Percentiles rank a stretch among this genome's conserved stretches.
phyloP scores from a whole-genome alignment of 495 filamentous ascomycete genomes.

The Apiosordaria backusii region DNA sequence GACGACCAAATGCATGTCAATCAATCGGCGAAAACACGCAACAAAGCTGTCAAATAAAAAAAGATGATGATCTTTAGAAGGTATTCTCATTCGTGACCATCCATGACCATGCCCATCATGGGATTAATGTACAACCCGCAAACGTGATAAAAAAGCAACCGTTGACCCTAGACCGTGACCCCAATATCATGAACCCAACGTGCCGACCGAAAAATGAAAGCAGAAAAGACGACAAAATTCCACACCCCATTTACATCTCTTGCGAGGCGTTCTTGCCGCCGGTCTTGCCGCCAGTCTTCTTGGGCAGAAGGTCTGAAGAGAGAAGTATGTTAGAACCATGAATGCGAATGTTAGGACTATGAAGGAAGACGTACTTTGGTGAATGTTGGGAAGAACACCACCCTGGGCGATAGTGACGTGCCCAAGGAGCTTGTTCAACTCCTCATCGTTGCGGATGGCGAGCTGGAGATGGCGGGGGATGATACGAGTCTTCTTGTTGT shows the following conservation, averaged over 20 bases:
- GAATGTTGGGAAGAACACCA: constrained; percentile 98
- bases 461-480: constrained; percentile 99
- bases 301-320: constrained; percentile 81
- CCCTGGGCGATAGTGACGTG: constrained; percentile 99
- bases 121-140: constrained; percentile 92
- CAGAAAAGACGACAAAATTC: constrained; percentile 57
- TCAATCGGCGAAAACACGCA: no score
- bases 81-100: constrained; percentile 58
- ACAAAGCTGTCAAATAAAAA: neutral
- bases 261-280: constrained; percentile 87
- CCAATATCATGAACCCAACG: constrained; percentile 74
- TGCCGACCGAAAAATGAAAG: constrained; percentile 58
- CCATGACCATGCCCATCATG: constrained; percentile 62
- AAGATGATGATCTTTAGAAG: constrained; percentile 32
- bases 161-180: constrained; percentile 80
- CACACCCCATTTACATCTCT: constrained; percentile 67
- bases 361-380: constrained; percentile 74
- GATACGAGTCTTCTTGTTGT: constrained; percentile 99
- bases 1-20: no score
- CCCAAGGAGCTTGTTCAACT: constrained; percentile 98
- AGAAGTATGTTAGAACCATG: constrained; percentile 42
- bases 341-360: neutral
- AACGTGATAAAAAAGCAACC: constrained; percentile 65
- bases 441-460: constrained; percentile 99
- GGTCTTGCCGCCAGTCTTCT: constrained; percentile 90